These are phyloP conservation scores for Lentinus polychrous DNA, from an alignment of 1,284 basidiomycete genomes.

Conservation along the genomic window DNA sequence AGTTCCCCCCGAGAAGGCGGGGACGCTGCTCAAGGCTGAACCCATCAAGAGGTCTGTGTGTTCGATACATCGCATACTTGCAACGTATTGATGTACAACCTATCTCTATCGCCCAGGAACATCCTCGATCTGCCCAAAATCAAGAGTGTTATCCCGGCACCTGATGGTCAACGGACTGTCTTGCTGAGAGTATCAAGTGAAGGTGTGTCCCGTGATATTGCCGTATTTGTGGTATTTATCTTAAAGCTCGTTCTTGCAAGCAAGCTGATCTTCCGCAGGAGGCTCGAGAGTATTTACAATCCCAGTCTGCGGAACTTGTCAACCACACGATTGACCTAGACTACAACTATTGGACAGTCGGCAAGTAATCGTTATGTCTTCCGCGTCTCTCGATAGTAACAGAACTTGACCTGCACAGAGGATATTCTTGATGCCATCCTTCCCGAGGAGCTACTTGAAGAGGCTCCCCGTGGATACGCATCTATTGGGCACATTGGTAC, in stretches of 20 bases:
- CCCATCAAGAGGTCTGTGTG: constrained; percentile 48
- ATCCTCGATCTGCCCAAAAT: constrained; percentile 64
- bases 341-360: constrained; percentile 83
- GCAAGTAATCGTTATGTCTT: constrained; percentile 30
- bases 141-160: constrained; percentile 50
- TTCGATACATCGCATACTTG: constrained; percentile 10
- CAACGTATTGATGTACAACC: not conserved
- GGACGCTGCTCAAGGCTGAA: constrained; percentile 47
- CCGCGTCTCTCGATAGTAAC: too few species aligned
- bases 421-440: constrained; percentile 78
- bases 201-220: constrained; percentile 2
- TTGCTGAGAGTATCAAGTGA: constrained; percentile 38
- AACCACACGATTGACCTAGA: constrained; percentile 57
- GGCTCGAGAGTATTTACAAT: constrained; percentile 46
- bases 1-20: constrained; percentile 52
- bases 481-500: constrained; percentile 89
- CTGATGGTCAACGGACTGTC: constrained; percentile 48
- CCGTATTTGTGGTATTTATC: not conserved
- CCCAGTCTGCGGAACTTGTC: constrained; percentile 48
- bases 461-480: constrained; percentile 84
- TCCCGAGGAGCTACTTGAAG: constrained; percentile 68
- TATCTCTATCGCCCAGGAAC: constrained; percentile 27
- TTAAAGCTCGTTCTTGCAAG: constrained; percentile 31
- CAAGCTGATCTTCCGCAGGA: constrained; percentile 60
- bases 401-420: constrained; percentile 50